Percentiles rank a stretch among this genome's conserved stretches.
phyloP scores from a whole-genome alignment of 306 rosid species.

The Dryas alaskensis region DNA sequence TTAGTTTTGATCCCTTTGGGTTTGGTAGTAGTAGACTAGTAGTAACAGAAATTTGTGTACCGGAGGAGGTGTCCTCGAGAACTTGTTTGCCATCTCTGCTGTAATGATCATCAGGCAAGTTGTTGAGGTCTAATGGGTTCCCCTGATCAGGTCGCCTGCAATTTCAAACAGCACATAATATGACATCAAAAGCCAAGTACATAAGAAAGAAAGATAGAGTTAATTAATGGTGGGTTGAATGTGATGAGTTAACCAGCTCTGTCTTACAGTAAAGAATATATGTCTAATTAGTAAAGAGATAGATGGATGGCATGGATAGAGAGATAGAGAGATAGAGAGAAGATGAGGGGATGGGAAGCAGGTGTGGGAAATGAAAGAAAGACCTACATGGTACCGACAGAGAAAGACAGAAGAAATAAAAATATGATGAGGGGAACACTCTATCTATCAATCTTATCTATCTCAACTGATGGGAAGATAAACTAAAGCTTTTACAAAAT shows the following conservation, averaged over 20 bases:
- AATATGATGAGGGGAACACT: slow-evolving; percentile 23
- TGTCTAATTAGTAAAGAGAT: too few relatives aligned
- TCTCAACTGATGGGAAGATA: slow-evolving; percentile 31
- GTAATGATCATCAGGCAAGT: slow-evolving; percentile 74
- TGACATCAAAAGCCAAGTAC: neutral
- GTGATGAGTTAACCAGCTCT: too few relatives aligned
- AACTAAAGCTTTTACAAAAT: slow-evolving; percentile 39
- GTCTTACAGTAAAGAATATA: too few relatives aligned
- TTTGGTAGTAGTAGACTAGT: neutral
- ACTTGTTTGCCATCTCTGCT: slow-evolving; percentile 60
- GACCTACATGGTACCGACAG: slow-evolving; percentile 85
- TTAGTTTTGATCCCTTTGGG: neutral
- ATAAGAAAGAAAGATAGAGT: too few relatives aligned
- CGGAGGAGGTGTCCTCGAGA: slow-evolving; percentile 44
- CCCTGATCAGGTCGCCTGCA: slow-evolving; percentile 72
- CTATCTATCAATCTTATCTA: slow-evolving; percentile 30
- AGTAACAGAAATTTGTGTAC: slow-evolving; percentile 11
- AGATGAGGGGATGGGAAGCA: slow-evolving; percentile 17
- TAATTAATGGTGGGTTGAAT: too few relatives aligned
- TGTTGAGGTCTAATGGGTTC: slow-evolving; percentile 88
- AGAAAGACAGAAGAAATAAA: slow-evolving; percentile 41
- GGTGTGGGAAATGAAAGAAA: slow-evolving; percentile 37
- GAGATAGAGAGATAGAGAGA: slow-evolving; percentile 4
- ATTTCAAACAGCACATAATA: slow-evolving; percentile 14
- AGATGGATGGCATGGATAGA: neutral